Percentiles rank a stretch among this genome's conserved stretches.
Conservation (phyloP, 805 yeast species). For the Kazachstania kunashirensis region DNA sequence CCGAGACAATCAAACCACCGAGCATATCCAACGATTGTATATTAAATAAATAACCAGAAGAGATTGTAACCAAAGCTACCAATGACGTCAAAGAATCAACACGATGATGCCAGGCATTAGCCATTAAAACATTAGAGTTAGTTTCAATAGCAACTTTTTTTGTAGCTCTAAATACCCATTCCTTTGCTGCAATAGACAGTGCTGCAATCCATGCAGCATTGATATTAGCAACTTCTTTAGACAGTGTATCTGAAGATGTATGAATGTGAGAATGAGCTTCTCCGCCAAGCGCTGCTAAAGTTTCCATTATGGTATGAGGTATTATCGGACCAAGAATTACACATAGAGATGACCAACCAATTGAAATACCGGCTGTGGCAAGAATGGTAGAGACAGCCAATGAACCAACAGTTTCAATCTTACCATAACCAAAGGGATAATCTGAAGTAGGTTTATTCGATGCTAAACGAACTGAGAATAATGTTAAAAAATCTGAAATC, state of each 20-base stretch:
- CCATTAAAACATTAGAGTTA: slow-evolving; percentile 79
- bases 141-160: slow-evolving; percentile 63
- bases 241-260: background rate
- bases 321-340: slow-evolving; percentile 56
- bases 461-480: slow-evolving; percentile 78
- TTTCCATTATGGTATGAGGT: slow-evolving; percentile 51
- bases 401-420: slow-evolving; percentile 86
- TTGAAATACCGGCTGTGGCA: slow-evolving; percentile 77
- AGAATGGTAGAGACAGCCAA: slow-evolving; percentile 75
- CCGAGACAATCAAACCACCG: slow-evolving; percentile 80
- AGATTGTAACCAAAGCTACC: slow-evolving; percentile 79
- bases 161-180: slow-evolving; percentile 78
- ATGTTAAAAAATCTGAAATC: slow-evolving; percentile 79
- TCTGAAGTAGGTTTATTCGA: slow-evolving; percentile 43
- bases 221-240: slow-evolving; percentile 44
- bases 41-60: slow-evolving; percentile 68
- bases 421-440: slow-evolving; percentile 87
- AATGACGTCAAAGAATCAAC: slow-evolving; percentile 84
- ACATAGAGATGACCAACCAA: slow-evolving; percentile 75
- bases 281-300: slow-evolving; percentile 21
- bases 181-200: slow-evolving; percentile 75
- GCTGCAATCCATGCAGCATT: slow-evolving; percentile 94
- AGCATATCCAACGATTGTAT: slow-evolving; percentile 80
- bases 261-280: slow-evolving; percentile 22
- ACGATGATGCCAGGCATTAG: slow-evolving; percentile 97